Base-by-base conservation (phyloP, 495 filamentous ascomycete species). In the Neurospora pannonica region DNA sequence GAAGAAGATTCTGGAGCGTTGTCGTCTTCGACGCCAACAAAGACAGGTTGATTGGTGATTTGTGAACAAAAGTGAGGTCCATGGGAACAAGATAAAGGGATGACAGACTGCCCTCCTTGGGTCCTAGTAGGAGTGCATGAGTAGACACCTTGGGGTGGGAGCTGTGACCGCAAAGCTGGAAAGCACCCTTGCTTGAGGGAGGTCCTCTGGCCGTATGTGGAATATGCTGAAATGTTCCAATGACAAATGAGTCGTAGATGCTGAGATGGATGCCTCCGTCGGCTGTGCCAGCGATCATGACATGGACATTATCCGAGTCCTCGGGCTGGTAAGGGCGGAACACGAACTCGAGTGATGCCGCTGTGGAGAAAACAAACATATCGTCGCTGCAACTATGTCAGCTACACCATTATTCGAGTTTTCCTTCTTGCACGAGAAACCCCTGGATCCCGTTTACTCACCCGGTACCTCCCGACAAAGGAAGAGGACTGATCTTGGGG, bases 181-280 rank as follows among this genome's bases (percentile, higher is more conserved):
- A 77, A 36, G 72, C 40, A 6, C 42, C 72, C 11, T 70, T 40
- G 10, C 36, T 28, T 31, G 74, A 38, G 7, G 69, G 5, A 11
- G 67, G 15, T 11, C 24, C 38, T 34, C 28, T 67, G 24, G 71
- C 13, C 7, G 71, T 39, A 21, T 46, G 34, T 2, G 75, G 74
- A 8, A 74, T 28, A 69, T 89, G 78, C 8, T 83, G 80, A 71
- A 94, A 88, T 24, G 86, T 89, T 2, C 96, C 94, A 73, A 97
- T 92, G 72, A 93, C 86, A 77, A 98, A 95, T 19, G 92, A 95
- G 78, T 97, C 93, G 81, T 97, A 97, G 71, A 97, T 93, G 73
- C 92, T 92, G 38, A 97, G 82, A 76, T 95, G 91, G 39, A 97
- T 86, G n/a, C 85, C 88, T 38, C 94, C 94, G 78, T 94, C 89